Conservation (phyloP, 164 flowering plant species). For the Buxus sempervirens region DNA sequence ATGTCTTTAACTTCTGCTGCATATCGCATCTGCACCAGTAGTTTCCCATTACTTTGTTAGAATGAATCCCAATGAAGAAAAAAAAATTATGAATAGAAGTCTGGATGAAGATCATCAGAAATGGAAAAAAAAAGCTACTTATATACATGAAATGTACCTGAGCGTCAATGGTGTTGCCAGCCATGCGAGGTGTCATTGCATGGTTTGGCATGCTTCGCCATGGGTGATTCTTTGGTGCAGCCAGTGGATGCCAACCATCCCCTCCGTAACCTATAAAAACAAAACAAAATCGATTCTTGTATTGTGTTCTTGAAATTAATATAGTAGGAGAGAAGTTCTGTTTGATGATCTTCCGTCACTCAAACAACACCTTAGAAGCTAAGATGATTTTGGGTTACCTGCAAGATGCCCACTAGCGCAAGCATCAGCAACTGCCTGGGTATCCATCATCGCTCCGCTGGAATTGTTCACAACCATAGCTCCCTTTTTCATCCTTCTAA, state of each 20-base stretch:
- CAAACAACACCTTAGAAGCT: too few relatives aligned
- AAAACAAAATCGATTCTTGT: not conserved
- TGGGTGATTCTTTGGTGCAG: constrained; percentile 98
- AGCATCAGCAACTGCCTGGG: constrained; percentile 96
- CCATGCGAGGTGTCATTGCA: constrained; percentile 98
- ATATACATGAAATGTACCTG: constrained; percentile 41
- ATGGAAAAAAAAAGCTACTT: too few relatives aligned
- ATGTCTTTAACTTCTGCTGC: constrained; percentile 92
- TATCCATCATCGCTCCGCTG: constrained; percentile 96
- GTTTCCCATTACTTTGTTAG: too few relatives aligned
- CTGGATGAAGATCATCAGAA: too few relatives aligned
- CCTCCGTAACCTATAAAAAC: constrained; percentile 75
- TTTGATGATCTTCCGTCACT: too few relatives aligned
- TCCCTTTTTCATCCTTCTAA: constrained; percentile 89
- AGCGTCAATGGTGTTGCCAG: constrained; percentile 97
- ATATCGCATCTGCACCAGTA: constrained; percentile 53
- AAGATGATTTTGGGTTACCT: constrained; percentile 38
- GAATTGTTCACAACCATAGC: constrained; percentile 96
- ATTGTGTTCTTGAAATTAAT: too few relatives aligned
- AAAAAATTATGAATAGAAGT: too few relatives aligned
- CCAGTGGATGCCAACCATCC: constrained; percentile 98
- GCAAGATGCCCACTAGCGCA: constrained; percentile 87
- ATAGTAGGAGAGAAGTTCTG: too few relatives aligned
- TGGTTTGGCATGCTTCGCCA: constrained; percentile 99
- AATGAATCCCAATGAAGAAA: too few relatives aligned